Evolutionary conservation across 805 yeast genomes (phyloP).

Genomic region (Yarrowia divulgata): DNA sequence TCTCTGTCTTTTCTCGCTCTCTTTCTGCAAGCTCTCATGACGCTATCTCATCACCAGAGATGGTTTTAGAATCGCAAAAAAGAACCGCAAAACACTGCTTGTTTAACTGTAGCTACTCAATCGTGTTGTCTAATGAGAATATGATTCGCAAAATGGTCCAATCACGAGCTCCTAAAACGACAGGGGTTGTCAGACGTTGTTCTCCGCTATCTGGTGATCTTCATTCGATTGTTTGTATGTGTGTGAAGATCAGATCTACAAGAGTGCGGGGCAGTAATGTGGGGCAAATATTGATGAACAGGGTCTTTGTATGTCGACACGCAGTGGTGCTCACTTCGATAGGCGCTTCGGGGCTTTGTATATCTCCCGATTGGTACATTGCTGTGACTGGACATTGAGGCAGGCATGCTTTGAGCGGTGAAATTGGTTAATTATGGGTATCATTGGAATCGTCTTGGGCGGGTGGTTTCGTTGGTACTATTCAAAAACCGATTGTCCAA

Average conservation of each 20-base stretch:
- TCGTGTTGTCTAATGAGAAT: neutral
- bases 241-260: slow-evolving; percentile 1
- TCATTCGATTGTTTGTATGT: neutral
- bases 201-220: slow-evolving; percentile 2
- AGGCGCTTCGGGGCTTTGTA: too few species aligned
- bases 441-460: neutral
- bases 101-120: neutral
- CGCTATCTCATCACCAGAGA: neutral
- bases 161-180: neutral
- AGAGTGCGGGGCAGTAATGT: neutral
- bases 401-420: neutral
- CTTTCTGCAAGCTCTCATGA: neutral
- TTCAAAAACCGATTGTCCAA: too few species aligned
- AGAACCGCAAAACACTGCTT: neutral
- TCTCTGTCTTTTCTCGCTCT: neutral
- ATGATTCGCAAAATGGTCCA: neutral
- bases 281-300: neutral
- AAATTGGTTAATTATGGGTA: neutral
- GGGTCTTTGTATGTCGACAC: neutral
- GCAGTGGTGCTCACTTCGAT: too few species aligned
- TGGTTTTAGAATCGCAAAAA: too few species aligned
- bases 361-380: too few species aligned
- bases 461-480: too few species aligned
- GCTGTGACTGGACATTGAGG: too few species aligned
- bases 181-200: neutral